Base-by-base conservation (phyloP, 202 grass and related monocot genomes). In the Brachypodium distachyon region DNA sequence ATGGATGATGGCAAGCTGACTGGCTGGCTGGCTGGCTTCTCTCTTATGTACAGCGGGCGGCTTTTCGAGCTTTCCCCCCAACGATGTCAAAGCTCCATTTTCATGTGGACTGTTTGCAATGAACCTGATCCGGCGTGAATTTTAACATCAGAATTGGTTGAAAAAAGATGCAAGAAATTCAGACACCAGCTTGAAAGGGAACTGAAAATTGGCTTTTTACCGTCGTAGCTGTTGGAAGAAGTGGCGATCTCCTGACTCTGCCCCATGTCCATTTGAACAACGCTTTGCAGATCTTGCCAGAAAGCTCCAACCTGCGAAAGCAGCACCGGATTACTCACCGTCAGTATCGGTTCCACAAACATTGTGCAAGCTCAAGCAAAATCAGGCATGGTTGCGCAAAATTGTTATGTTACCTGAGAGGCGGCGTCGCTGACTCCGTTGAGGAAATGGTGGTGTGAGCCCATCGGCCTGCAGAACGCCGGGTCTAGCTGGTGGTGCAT, bases 261-360 rank as follows among this genome's bases (percentile, higher is more conserved):
- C 52, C 81, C 86, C 17, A 99, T 89, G 78, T 92, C 96, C 89
- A 98, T 92, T 32, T 90, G 96, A 90, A 95, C 83, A 12, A 95
- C 80, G 64, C 84, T 95, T 43, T 95, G 96, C 60, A 98, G 81
- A 77, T 98, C 96, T 58, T 92, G 90, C 96, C 96, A 98, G 77
- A 95, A 95, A 44, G 73, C 67, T 23, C 91, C 95, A 22, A 88
- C 79, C 95, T 97, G 80, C 22, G 48, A 70, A n/a, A 14, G 73
- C 34, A 70, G 56, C 46, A 65, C 43, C 4, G 5, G 5, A 50
- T 25, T 9, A 7, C 10, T 71, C 29, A 76, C 41, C 53, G 2
- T 84, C 46, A 77, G 33, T 43, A 0, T 56, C 5, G 36, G 38
- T 50, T 23, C 70, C 50, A 22, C 8, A 1, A 18, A 84, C 23